Percentiles rank a stretch among this genome's conserved stretches.
phyloP scores from a whole-genome alignment of 2,329 filamentous ascomycete species.

The Pyrenophora tritici-repentis region DNA sequence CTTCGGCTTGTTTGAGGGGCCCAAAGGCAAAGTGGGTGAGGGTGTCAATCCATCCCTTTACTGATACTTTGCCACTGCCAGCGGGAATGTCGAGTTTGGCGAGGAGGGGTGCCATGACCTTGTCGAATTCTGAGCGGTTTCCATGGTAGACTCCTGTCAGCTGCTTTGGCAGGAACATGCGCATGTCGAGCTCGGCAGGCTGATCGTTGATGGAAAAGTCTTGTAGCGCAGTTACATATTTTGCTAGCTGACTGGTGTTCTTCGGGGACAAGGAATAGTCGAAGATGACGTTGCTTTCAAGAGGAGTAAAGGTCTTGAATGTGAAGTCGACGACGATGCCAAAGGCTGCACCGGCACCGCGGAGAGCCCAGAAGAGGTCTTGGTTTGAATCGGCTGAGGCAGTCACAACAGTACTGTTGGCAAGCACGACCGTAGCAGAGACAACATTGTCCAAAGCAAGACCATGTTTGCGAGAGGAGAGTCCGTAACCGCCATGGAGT shows the following conservation, averaged over 20 bases:
- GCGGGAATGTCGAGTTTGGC: slow-evolving; percentile 21
- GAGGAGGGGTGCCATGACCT: slow-evolving; percentile 30
- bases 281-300: slow-evolving; percentile 33
- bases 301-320: slow-evolving; percentile 36
- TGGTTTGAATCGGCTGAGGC: slow-evolving; percentile 41
- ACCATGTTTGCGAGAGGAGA: slow-evolving; percentile 31
- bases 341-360: slow-evolving; percentile 48
- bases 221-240: slow-evolving; percentile 25
- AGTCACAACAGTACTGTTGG: slow-evolving; percentile 41
- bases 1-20: slow-evolving; percentile 21
- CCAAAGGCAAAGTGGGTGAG: slow-evolving; percentile 28
- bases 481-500: slow-evolving; percentile 36
- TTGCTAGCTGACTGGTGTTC: slow-evolving; percentile 23
- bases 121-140: slow-evolving; percentile 26
- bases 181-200: slow-evolving; percentile 35
- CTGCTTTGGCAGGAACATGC: slow-evolving; percentile 25
- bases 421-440: slow-evolving; percentile 39
- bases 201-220: slow-evolving; percentile 30
- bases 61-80: slow-evolving; percentile 1
- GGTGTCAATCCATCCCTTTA: slow-evolving; percentile 27
- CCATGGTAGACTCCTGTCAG: slow-evolving; percentile 37
- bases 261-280: slow-evolving; percentile 22
- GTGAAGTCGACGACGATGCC: slow-evolving; percentile 47
- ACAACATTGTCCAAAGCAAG: slow-evolving; percentile 35
- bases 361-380: slow-evolving; percentile 50